These are phyloP conservation scores for Craterostigma plantagineum DNA, from an alignment of 257 asterid genomes.

Conservation along the genomic window DNA sequence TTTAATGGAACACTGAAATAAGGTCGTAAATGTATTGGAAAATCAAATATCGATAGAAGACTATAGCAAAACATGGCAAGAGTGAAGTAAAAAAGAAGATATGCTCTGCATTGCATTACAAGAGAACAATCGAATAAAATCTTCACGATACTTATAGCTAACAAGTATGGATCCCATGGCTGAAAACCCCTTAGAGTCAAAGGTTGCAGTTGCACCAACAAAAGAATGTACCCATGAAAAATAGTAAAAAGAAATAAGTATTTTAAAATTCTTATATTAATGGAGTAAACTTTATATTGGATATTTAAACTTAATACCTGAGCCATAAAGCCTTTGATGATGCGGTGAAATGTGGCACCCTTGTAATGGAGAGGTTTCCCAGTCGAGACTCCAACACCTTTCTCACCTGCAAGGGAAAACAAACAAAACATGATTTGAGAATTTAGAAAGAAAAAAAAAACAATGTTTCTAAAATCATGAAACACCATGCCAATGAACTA, in stretches of 20 bases:
- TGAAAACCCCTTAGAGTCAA: no score
- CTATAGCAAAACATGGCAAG: no score
- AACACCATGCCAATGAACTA: not conserved
- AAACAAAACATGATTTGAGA: constrained; percentile 5
- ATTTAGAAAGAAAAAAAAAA: constrained; percentile 3
- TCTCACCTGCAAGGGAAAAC: constrained; percentile 56
- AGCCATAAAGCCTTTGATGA: constrained; percentile 91
- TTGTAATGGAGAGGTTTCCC: constrained; percentile 92
- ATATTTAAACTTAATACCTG: constrained; percentile 34
- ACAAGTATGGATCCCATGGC: no score
- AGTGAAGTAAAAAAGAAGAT: no score
- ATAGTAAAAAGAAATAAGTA: not conserved
- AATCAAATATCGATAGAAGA: no score
- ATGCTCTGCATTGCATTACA: no score
- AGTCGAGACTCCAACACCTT: constrained; percentile 63
- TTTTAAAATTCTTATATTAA: not conserved
- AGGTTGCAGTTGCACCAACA: no score
- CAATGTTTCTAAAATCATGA: constrained; percentile 1
- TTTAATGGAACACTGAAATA: no score
- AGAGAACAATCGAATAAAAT: no score
- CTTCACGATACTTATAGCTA: no score
- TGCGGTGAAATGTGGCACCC: constrained; percentile 75
- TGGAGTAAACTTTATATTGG: not conserved
- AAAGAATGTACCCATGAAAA: no score
- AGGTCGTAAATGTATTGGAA: no score